phyloP scores from a whole-genome alignment of 1,284 basidiomycete genomes.

The Pseudozyma sp. region DNA sequence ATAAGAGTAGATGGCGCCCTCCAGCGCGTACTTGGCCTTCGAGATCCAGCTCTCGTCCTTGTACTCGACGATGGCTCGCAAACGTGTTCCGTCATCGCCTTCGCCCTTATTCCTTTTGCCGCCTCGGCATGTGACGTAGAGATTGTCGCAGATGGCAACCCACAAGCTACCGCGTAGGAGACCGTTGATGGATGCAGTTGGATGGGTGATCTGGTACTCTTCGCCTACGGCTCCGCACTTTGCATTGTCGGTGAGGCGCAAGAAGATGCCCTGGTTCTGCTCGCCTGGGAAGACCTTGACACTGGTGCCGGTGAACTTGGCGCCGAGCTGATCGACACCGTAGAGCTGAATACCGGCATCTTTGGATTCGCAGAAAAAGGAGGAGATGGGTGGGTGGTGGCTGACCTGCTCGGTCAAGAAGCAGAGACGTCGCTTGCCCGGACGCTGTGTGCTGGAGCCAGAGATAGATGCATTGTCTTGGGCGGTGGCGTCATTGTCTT shows the following conservation, averaged over 20 bases:
- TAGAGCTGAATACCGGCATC: slow-evolving; percentile 61
- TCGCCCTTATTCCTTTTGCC: slow-evolving; percentile 72
- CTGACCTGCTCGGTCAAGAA: slow-evolving; percentile 75
- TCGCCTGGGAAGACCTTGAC: slow-evolving; percentile 75
- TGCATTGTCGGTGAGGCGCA: slow-evolving; percentile 54
- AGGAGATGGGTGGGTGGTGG: slow-evolving; percentile 94
- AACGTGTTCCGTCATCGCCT: slow-evolving; percentile 69
- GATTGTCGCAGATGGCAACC: slow-evolving; percentile 81
- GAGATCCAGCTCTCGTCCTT: slow-evolving; percentile 98
- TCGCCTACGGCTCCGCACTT: slow-evolving; percentile 57
- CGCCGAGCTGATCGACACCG: slow-evolving; percentile 87
- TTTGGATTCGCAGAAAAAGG: slow-evolving; percentile 73
- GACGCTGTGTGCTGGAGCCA: slow-evolving; percentile 21
- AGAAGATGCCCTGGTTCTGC: slow-evolving; percentile 80
- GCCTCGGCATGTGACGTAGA: slow-evolving; percentile 84
- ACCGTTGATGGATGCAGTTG: slow-evolving; percentile 88
- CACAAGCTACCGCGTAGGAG: slow-evolving; percentile 90
- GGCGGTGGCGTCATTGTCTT: slow-evolving; percentile 20
- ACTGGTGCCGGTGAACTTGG: slow-evolving; percentile 70
- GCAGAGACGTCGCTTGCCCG: slow-evolving; percentile 43
- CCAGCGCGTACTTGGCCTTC: slow-evolving; percentile 84
- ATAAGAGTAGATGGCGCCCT: slow-evolving; percentile 90
- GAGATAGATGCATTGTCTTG: slow-evolving; percentile 38
- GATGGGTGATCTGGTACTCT: slow-evolving; percentile 81
- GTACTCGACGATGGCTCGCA: slow-evolving; percentile 89